Percentiles rank a stretch among this genome's conserved stretches.
These are phyloP conservation scores for Kodamaea derodonti DNA, from an alignment of 1,139 yeast genomes.

Conservation along the genomic window DNA sequence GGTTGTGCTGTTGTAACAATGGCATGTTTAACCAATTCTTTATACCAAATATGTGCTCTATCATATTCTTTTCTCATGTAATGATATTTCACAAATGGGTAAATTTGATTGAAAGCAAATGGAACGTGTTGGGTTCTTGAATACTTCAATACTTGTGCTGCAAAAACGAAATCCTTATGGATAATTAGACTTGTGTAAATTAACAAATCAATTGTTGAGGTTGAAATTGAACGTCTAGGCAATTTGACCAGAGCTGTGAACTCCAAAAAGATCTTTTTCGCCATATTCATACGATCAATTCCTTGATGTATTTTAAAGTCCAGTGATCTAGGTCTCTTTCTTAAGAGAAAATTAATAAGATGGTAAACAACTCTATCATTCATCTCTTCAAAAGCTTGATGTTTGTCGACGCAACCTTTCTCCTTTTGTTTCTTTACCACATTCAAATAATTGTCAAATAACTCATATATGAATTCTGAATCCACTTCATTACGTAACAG, in stretches of 20 bases:
- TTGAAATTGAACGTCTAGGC: conserved; percentile 13
- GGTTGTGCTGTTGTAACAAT: conserved; percentile 25
- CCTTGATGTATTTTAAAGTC: conserved; percentile 19
- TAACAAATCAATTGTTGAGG: conserved; percentile 29
- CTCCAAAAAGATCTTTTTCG: conserved; percentile 25
- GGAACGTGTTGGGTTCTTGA: conserved; percentile 28
- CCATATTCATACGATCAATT: conserved; percentile 22
- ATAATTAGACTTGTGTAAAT: conserved; percentile 25
- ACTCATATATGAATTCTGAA: conserved; percentile 15
- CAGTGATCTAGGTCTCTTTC: conserved; percentile 16
- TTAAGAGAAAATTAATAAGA: conserved; percentile 28
- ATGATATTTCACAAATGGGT: conserved; percentile 38
- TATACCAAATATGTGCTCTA: conserved; percentile 37
- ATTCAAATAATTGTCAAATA: conserved; percentile 21
- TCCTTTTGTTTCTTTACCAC: conserved; percentile 4
- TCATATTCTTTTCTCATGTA: conserved; percentile 28
- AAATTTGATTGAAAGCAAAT: conserved; percentile 38
- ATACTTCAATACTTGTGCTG: conserved; percentile 25
- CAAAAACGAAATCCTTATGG: conserved; percentile 35
- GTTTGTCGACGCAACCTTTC: not conserved
- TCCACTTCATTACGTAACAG: conserved; percentile 14
- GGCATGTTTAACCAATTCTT: conserved; percentile 31
- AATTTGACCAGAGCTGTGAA: conserved; percentile 18
- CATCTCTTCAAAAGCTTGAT: conserved; percentile 6
- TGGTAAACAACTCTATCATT: conserved; percentile 29